Evolutionary conservation across 2,329 filamentous ascomycete species (phyloP).

Genomic region (Fusarium brachygibbosum): DNA sequence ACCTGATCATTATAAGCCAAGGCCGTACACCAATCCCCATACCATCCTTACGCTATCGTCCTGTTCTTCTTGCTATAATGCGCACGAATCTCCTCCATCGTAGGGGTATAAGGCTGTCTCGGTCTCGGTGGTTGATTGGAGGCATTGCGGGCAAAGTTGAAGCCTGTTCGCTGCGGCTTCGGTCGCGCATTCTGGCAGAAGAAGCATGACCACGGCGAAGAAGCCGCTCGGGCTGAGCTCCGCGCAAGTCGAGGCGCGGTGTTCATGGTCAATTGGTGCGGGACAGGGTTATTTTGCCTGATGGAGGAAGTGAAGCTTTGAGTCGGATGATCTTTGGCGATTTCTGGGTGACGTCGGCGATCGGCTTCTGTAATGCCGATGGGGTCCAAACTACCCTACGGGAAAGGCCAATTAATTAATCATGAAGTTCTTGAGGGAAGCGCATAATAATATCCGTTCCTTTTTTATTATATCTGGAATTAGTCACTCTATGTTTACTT

Average conservation of each 20-base stretch:
- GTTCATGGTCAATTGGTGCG: conserved; percentile 56
- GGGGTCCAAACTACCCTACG: background rate
- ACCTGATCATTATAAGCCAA: conserved; percentile 60
- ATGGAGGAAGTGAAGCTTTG: conserved; percentile 32
- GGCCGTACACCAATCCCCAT: background rate
- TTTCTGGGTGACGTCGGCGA: conserved; percentile 47
- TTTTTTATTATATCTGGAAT: background rate
- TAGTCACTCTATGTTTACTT: background rate
- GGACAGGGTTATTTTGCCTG: conserved; percentile 15
- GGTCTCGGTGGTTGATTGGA: conserved; percentile 50
- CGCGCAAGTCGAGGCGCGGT: conserved; percentile 54
- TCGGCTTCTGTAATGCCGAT: conserved; percentile 42
- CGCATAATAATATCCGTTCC: background rate
- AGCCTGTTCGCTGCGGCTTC: conserved; percentile 42
- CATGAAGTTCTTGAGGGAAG: background rate
- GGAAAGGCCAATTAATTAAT: background rate
- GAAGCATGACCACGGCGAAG: conserved; percentile 55
- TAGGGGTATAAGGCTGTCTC: conserved; percentile 48
- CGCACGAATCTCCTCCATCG: conserved; percentile 74
- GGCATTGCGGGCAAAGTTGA: conserved; percentile 50
- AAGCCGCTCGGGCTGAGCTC: conserved; percentile 46
- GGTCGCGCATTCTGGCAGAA: conserved; percentile 55
- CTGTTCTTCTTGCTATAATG: conserved; percentile 77
- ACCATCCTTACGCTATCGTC: conserved; percentile 62
- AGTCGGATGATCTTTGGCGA: conserved; percentile 47